Evolutionary conservation across 768 basidiomycete genomes (phyloP).

Genomic region (Suillus variegatus): DNA sequence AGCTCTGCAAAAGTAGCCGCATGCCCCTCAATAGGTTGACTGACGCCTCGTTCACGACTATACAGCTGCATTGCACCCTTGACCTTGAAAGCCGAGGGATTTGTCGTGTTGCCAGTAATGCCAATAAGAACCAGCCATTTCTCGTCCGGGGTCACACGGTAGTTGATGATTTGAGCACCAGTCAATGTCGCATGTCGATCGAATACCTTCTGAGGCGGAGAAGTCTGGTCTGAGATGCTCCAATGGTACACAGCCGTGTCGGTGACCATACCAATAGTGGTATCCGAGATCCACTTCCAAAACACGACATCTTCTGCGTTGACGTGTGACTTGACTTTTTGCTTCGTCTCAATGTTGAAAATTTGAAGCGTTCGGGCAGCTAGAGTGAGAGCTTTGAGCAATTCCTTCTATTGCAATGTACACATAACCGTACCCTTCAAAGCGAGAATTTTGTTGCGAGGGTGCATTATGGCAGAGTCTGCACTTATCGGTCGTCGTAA

Average conservation of each 20-base stretch:
- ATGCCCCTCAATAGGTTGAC: slow-evolving; percentile 98
- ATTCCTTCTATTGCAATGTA: neutral
- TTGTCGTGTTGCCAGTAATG: slow-evolving; percentile 88
- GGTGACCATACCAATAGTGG: slow-evolving; percentile 93
- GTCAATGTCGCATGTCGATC: slow-evolving; percentile 94
- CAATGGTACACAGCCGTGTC: slow-evolving; percentile 93
- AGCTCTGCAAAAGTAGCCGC: slow-evolving; percentile 95
- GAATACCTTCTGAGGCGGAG: slow-evolving; percentile 88
- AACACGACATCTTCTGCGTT: slow-evolving; percentile 95
- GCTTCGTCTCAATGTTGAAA: slow-evolving; percentile 97
- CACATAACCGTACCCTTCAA: slow-evolving; percentile 63
- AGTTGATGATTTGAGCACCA: slow-evolving; percentile 98
- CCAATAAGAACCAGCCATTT: slow-evolving; percentile 98
- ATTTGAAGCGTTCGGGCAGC: slow-evolving; percentile 94
- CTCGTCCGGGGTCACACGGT: slow-evolving; percentile 88
- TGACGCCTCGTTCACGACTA: slow-evolving; percentile 88
- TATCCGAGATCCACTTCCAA: slow-evolving; percentile 98
- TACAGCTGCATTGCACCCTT: slow-evolving; percentile 99
- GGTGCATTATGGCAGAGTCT: slow-evolving; percentile 99
- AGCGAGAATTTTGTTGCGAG: slow-evolving; percentile 93
- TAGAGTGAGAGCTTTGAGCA: slow-evolving; percentile 34
- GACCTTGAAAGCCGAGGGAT: slow-evolving; percentile 96
- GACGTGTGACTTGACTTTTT: slow-evolving; percentile 94
- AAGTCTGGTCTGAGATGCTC: slow-evolving; percentile 73
- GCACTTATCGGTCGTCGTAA: slow-evolving; percentile 94